A percentile compares a stretch with the other conserved stretches of the same genome.
These are phyloP conservation scores for Salix udensis DNA, from an alignment of 345 rosid species.

Conservation along the genomic window DNA sequence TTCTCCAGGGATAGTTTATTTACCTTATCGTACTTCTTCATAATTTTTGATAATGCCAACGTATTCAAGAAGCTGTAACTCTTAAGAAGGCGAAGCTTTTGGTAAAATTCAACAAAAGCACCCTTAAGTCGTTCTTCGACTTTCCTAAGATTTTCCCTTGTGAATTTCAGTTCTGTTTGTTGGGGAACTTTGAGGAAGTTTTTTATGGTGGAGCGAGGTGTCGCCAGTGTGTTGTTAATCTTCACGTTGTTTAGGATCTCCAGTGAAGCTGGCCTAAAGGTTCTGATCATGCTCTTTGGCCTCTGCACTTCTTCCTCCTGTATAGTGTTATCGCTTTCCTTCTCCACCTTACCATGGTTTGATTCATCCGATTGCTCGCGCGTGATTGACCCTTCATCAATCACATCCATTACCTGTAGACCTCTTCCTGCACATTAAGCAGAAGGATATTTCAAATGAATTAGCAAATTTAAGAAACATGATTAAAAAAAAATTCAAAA, in stretches of 20 bases:
- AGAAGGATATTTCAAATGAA: background rate
- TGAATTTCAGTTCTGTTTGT: slow-evolving; percentile 43
- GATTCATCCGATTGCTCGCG: slow-evolving; percentile 39
- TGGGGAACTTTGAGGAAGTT: slow-evolving; percentile 36
- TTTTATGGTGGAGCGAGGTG: slow-evolving; percentile 41
- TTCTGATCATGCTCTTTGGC: too few relatives aligned
- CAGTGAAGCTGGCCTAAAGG: too few relatives aligned
- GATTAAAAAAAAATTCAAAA: background rate
- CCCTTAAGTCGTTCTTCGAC: slow-evolving; percentile 50
- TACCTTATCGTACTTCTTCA: slow-evolving; percentile 80
- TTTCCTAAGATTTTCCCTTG: slow-evolving; percentile 48
- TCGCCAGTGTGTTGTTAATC: too few relatives aligned
- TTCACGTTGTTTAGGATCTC: too few relatives aligned
- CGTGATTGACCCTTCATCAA: slow-evolving; percentile 46
- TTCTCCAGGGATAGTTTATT: background rate
- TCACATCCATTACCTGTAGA: slow-evolving; percentile 39
- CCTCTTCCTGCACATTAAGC: slow-evolving; percentile 36
- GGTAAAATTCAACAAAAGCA: slow-evolving; percentile 61
- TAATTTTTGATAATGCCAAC: slow-evolving; percentile 59
- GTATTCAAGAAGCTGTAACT: slow-evolving; percentile 65
- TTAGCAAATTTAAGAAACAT: background rate
- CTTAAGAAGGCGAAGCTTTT: slow-evolving; percentile 68
- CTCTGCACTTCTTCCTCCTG: background rate
- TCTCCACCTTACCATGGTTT: slow-evolving; percentile 17
- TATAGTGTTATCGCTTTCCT: background rate